phyloP scores from a whole-genome alignment of 169 alveolate species.

The Ichthyophthirius multifiliis region DNA sequence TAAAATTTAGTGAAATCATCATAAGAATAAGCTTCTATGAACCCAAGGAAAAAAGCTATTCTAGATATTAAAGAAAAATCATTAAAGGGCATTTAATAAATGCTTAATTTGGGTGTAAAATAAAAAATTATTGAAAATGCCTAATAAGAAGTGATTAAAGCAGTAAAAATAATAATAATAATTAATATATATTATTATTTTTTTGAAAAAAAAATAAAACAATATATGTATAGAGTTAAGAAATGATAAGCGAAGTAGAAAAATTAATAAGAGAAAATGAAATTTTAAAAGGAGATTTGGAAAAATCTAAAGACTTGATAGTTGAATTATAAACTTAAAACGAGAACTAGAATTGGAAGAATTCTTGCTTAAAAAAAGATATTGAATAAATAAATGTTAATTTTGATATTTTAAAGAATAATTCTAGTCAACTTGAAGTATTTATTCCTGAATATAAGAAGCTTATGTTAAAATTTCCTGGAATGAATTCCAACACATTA shows the following conservation, averaged over 20 bases:
- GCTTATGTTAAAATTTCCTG: not conserved
- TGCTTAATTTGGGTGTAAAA: not conserved
- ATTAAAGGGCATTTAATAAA: not conserved
- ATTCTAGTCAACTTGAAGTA: not conserved
- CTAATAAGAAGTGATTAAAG: not conserved
- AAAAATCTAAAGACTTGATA: not conserved
- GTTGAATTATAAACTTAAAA: not conserved
- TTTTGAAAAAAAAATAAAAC: no score
- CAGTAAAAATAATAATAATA: not conserved
- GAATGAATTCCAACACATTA: not conserved
- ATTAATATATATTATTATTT: no score
- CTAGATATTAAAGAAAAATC: not conserved
- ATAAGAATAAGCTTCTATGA: not conserved
- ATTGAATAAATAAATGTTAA: not conserved
- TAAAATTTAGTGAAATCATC: not conserved
- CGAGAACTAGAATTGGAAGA: constrained; percentile 5
- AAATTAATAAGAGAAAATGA: constrained; percentile 9
- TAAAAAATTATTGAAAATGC: not conserved
- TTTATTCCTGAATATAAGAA: not conserved
- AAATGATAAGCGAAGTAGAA: constrained; percentile 14
- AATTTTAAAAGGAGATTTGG: not conserved
- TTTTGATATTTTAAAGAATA: not conserved
- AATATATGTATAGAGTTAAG: no score
- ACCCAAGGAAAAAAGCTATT: not conserved
- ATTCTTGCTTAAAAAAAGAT: not conserved